These are phyloP conservation scores for Suhomyces faveliae DNA, from an alignment of 805 yeast genomes.

Conservation along the genomic window DNA sequence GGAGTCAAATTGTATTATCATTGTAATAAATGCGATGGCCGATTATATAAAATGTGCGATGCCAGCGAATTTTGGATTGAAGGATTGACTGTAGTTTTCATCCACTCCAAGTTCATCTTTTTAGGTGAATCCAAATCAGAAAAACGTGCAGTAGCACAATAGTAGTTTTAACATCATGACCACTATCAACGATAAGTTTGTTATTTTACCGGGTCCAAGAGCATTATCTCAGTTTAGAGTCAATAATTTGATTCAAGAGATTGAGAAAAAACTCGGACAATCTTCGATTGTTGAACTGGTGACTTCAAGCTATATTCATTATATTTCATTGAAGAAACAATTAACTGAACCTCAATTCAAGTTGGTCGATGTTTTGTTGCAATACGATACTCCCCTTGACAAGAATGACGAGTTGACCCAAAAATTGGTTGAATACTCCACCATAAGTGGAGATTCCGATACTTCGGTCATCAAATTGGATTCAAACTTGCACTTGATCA, in stretches of 20 bases:
- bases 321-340: constrained; percentile 55
- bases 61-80: background rate
- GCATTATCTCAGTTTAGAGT: constrained; percentile 89
- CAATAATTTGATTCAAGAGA: constrained; percentile 64
- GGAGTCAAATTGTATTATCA: constrained; percentile 1
- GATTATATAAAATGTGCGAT: constrained; percentile 2
- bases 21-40: constrained; percentile 2
- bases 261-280: constrained; percentile 67
- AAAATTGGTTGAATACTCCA: constrained; percentile 34
- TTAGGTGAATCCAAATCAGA: background rate
- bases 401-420: constrained; percentile 43
- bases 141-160: constrained; percentile 1
- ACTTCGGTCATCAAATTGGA: constrained; percentile 21
- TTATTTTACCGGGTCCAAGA: constrained; percentile 76
- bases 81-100: background rate
- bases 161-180: constrained; percentile 11
- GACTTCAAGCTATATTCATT: constrained; percentile 77
- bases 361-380: constrained; percentile 60
- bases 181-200: constrained; percentile 19
- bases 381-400: constrained; percentile 72
- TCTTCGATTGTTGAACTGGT: constrained; percentile 63
- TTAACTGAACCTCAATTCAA: constrained; percentile 41
- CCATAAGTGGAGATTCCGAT: constrained; percentile 25
- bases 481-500: constrained; percentile 51
- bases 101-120: background rate